phyloP scores from a whole-genome alignment of 1,284 basidiomycete genomes.

The Cronartium quercuum region DNA sequence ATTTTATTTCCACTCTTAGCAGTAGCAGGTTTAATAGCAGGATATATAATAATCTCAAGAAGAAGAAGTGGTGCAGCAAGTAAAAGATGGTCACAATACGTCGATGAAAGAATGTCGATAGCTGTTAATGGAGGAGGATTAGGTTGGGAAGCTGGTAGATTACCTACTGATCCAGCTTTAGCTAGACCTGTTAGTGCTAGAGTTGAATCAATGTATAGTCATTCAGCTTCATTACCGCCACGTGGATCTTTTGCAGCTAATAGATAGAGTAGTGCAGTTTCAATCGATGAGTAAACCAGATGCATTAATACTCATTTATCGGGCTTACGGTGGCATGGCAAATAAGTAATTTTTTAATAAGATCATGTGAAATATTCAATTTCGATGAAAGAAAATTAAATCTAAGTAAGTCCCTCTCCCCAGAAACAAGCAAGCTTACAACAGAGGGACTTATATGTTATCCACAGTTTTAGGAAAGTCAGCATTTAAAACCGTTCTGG shows the following conservation, averaged over 20 bases:
- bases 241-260: neutral
- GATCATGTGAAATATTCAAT: no score
- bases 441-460: no score
- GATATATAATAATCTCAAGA: constrained; percentile 25
- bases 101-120: constrained; percentile 29
- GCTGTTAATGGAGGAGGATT: neutral
- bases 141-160: constrained; percentile 4
- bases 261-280: no score
- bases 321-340: no score
- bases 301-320: no score
- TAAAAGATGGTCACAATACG: constrained; percentile 33
- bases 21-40: constrained; percentile 2
- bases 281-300: no score
- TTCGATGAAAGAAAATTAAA: no score
- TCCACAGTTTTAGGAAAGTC: no score
- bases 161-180: neutral
- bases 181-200: neutral
- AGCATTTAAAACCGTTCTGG: no score
- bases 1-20: constrained; percentile 23
- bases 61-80: constrained; percentile 21
- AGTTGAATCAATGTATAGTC: constrained; percentile 24
- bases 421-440: no score
- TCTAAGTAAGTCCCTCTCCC: no score
- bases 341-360: no score
- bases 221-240: constrained; percentile 23